Conservation (phyloP, 108 stramenopile genomes). For the Nannochloropsis oceanica region DNA sequence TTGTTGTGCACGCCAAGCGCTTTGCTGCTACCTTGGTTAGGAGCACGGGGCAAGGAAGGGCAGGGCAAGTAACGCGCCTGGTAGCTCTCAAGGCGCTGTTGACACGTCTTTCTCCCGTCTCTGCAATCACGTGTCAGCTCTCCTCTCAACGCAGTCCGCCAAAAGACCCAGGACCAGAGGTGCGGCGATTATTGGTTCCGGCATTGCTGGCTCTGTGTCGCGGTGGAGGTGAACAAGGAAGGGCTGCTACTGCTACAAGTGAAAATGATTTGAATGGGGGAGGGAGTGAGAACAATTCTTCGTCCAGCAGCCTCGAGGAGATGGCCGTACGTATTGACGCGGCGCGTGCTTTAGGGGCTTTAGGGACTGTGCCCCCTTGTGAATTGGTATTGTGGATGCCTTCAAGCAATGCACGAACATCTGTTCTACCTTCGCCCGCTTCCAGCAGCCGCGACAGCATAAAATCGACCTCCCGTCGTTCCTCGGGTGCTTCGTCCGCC, state of each 20-base stretch:
- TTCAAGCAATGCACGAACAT: not conserved
- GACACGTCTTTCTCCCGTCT: not conserved
- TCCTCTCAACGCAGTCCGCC: not conserved
- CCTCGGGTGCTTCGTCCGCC: not conserved
- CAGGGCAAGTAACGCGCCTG: not conserved
- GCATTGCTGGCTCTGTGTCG: not conserved
- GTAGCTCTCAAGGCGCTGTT: not conserved
- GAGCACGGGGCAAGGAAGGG: not conserved
- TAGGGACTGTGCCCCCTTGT: not conserved
- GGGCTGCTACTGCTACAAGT: too few relatives aligned
- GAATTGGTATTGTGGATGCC: not conserved
- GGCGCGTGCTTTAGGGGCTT: not conserved
- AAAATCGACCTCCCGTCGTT: not conserved
- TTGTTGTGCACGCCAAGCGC: not conserved
- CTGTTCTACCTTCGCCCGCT: too few relatives aligned
- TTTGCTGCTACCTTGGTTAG: not conserved
- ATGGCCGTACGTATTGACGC: not conserved
- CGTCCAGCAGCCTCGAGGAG: not conserved
- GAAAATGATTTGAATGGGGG: not conserved
- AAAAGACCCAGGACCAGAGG: not conserved
- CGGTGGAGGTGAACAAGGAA: not conserved
- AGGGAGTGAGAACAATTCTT: not conserved
- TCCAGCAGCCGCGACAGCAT: not conserved
- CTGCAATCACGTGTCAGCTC: not conserved
- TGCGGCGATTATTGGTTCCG: not conserved